Conservation (phyloP, 768 basidiomycete species). For the Crepidotus variabilis region DNA sequence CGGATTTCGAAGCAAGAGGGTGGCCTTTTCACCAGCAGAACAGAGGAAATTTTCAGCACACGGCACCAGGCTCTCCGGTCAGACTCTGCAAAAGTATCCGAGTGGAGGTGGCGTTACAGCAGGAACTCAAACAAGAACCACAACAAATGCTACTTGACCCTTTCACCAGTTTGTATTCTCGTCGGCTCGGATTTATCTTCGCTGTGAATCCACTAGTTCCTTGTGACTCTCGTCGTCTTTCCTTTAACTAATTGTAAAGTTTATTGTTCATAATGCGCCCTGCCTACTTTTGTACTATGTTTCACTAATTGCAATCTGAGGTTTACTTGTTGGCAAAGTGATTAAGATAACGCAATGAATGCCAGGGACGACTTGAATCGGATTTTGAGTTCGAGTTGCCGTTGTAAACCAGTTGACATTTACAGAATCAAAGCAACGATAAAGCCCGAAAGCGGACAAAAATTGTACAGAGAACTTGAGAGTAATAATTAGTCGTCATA, state of each 20-base stretch:
- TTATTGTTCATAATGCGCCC: too few species aligned
- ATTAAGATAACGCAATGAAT: too few species aligned
- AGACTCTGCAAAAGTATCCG: conserved; percentile 74
- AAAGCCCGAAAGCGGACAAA: background rate
- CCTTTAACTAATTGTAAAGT: too few species aligned
- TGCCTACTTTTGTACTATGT: too few species aligned
- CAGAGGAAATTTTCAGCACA: conserved; percentile 80
- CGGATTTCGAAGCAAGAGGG: conserved; percentile 67
- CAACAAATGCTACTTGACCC: background rate
- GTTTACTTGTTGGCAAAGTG: too few species aligned
- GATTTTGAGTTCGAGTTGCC: too few species aligned
- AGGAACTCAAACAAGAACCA: background rate
- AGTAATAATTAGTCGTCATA: conserved; percentile 44
- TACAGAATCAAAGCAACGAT: background rate
- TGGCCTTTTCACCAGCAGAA: conserved; percentile 81
- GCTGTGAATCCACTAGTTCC: too few species aligned
- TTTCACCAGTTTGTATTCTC: too few species aligned
- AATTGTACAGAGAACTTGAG: background rate
- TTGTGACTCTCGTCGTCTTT: too few species aligned
- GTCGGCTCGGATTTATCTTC: too few species aligned
- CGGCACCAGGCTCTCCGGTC: conserved; percentile 72
- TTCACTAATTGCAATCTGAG: too few species aligned
- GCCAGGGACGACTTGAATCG: too few species aligned
- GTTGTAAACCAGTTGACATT: background rate
- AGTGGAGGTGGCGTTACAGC: conserved; percentile 38